Conservation (phyloP, 805 yeast genomes). For the Saccharomyces mikatae region DNA sequence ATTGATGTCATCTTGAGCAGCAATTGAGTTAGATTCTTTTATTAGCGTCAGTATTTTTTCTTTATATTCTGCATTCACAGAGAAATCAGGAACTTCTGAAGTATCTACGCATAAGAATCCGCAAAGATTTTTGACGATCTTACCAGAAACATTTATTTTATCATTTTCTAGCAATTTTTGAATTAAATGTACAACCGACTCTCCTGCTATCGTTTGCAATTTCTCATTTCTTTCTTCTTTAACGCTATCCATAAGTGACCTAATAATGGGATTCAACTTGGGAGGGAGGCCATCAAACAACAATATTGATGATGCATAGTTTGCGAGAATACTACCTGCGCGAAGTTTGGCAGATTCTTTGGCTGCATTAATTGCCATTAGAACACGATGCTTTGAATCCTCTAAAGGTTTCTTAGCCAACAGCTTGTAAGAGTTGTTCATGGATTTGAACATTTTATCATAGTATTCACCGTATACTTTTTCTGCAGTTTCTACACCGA, state of each 20-base stretch:
- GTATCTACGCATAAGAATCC: constrained; percentile 94
- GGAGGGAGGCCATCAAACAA: constrained; percentile 62
- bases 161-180: constrained; percentile 45
- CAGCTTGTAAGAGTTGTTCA: constrained; percentile 65
- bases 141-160: constrained; percentile 73
- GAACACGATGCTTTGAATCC: constrained; percentile 66
- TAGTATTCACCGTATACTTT: constrained; percentile 56
- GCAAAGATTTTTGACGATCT: constrained; percentile 82
- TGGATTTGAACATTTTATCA: constrained; percentile 50
- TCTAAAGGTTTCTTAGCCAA: constrained; percentile 64
- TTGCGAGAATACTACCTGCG: constrained; percentile 56
- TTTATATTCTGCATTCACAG: constrained; percentile 47
- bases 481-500: constrained; percentile 70
- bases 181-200: constrained; percentile 57
- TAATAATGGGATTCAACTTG: constrained; percentile 80
- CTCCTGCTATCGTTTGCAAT: constrained; percentile 66
- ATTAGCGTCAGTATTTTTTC: constrained; percentile 62
- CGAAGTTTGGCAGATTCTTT: constrained; percentile 42
- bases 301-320: constrained; percentile 68
- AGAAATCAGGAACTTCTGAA: constrained; percentile 88
- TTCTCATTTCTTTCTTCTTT: constrained; percentile 61
- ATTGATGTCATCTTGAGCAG: constrained; percentile 51
- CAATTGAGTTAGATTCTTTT: constrained; percentile 65
- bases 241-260: constrained; percentile 86
- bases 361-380: constrained; percentile 62